Percentiles rank a stretch among this genome's conserved stretches.
phyloP scores from a whole-genome alignment of 2,329 filamentous ascomycete species.

The Penicillium sp. region DNA sequence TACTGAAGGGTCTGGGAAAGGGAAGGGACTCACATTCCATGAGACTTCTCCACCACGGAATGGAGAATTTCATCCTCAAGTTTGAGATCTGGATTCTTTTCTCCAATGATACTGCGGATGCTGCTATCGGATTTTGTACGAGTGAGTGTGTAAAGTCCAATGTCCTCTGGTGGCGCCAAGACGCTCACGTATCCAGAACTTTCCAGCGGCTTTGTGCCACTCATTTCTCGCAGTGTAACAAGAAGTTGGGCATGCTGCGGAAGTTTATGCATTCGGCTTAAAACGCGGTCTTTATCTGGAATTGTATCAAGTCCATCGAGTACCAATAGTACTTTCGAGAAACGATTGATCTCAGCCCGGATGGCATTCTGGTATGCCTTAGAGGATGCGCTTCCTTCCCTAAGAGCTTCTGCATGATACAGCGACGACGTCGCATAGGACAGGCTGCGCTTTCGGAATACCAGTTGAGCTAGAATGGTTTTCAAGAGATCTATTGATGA shows the following conservation, averaged over 20 bases:
- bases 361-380: constrained; percentile 35
- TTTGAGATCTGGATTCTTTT: neutral
- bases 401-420: constrained; percentile 25
- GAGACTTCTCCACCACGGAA: constrained; percentile 24
- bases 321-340: constrained; percentile 30
- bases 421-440: constrained; percentile 26
- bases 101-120: neutral
- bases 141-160: neutral
- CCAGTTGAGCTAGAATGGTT: constrained; percentile 32
- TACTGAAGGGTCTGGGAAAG: neutral
- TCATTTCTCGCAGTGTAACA: constrained; percentile 28
- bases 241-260: constrained; percentile 33
- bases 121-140: constrained; percentile 4
- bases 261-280: constrained; percentile 32
- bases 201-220: neutral
- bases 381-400: constrained; percentile 23
- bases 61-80: neutral
- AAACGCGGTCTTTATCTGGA: constrained; percentile 30
- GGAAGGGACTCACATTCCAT: constrained; percentile 25
- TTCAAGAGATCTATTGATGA: constrained; percentile 22
- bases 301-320: constrained; percentile 32
- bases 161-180: neutral
- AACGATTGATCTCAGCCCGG: constrained; percentile 31
- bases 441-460: constrained; percentile 27
- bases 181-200: constrained; percentile 1